Evolutionary conservation across 169 alveolate species (phyloP).

Genomic region (Hammondia hammondi): DNA sequence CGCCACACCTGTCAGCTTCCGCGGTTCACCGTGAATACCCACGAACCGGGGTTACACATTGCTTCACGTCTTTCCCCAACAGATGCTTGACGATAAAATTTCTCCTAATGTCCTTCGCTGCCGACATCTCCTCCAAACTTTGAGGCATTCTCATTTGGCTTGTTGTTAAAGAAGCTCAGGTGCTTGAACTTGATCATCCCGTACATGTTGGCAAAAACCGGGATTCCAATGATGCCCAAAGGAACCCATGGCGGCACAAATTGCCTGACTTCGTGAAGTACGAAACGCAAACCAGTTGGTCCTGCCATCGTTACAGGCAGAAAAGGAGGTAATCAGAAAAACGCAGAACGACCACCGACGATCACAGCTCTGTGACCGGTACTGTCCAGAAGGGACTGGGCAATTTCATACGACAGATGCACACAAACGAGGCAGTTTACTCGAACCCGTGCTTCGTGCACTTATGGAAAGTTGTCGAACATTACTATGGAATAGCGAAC

Average conservation of each 20-base stretch:
- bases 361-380: background rate
- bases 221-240: constrained; percentile 9
- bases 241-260: constrained; percentile 37
- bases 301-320: background rate
- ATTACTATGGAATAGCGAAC: no score
- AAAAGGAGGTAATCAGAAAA: background rate
- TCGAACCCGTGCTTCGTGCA: background rate
- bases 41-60: background rate
- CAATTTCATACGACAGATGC: background rate
- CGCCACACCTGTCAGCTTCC: background rate
- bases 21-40: background rate
- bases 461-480: background rate
- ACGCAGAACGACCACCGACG: background rate
- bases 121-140: background rate
- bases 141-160: constrained; percentile 35
- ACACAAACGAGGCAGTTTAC: no score
- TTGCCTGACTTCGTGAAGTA: constrained; percentile 3
- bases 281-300: constrained; percentile 12
- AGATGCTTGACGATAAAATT: background rate
- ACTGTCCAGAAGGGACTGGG: background rate
- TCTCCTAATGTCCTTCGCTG: background rate
- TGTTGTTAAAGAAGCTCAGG: constrained; percentile 26
- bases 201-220: background rate
- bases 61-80: background rate
- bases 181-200: constrained; percentile 33